phyloP scores from a whole-genome alignment of 352 stramenopile genomes.

The Pythium oligandrum region DNA sequence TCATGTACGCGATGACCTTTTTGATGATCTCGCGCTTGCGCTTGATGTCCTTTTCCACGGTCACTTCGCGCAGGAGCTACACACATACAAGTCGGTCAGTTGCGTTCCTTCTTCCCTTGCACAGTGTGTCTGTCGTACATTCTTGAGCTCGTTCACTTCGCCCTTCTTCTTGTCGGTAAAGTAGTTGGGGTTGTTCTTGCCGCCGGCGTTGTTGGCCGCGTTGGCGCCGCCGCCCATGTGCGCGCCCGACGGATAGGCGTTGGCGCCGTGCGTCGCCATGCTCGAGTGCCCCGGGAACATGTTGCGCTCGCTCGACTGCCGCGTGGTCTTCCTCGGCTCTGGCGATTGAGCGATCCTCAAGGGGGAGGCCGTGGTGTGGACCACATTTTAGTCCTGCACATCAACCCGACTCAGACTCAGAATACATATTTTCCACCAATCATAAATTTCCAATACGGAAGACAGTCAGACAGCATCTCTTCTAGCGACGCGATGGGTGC shows the following conservation, averaged over 20 bases:
- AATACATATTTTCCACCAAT: no score
- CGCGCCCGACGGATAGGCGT: conserved; percentile 5
- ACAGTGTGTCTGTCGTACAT: conserved; percentile 36
- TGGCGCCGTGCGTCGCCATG: conserved; percentile 19
- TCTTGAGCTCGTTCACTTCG: conserved; percentile 94
- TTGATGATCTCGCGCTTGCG: conserved; percentile 99
- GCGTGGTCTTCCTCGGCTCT: background rate
- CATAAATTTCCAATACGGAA: no score
- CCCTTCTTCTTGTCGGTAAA: conserved; percentile 93
- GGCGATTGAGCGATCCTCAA: background rate
- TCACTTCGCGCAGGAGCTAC: conserved; percentile 94
- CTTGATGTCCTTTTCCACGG: conserved; percentile 95
- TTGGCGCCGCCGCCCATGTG: conserved; percentile 5
- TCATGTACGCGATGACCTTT: conserved; percentile 99
- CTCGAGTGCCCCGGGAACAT: conserved; percentile 30
- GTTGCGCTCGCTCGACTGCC: background rate
- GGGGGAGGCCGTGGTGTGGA: no score
- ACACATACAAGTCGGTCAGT: background rate
- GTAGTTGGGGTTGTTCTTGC: conserved; percentile 60
- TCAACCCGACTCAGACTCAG: no score
- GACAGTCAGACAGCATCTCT: no score
- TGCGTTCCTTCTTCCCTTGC: background rate
- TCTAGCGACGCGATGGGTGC: no score
- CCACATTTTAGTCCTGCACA: no score
- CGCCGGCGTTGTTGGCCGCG: conserved; percentile 18